Base-by-base conservation (phyloP, 768 basidiomycete species). In the Boletus rex-veris region DNA sequence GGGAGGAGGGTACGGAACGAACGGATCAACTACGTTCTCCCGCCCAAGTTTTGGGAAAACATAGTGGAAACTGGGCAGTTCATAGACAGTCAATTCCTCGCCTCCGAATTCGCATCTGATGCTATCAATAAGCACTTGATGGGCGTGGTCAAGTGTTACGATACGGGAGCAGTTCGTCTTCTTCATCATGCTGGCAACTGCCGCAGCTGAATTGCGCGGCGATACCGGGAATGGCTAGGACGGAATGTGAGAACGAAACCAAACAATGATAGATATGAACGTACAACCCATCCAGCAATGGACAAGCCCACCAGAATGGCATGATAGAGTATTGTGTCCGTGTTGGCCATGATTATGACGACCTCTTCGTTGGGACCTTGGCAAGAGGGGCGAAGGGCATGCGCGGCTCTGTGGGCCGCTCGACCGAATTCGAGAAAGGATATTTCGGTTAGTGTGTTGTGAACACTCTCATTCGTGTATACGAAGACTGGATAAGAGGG, bases 1-100 rank as follows among this genome's bases (percentile, higher is more conserved):
- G 5, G 9, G 52, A 50, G 51, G 18, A 12, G 59, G 59, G 30
- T 63, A 64, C 0, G 53, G 53, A 9, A 31, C 18, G 11, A 64
- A 64, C 0, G 41, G 43, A 24, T 66, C 58, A 11, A 43, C 26
- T 45, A 5, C 36, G 21, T 16, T 5, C 26, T 38, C 11, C 14
- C 33, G 31, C 47, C 50, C 57, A 75, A 77, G 65, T 14, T 68
- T 65, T 2, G 77, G 77, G 42, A 71, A 77, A 1, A 71, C 58
- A 7, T 67, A 42, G 0, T 33, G 18, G 5, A 77, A 45, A 3
- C 48, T 12, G 0, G 55, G 64, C 2, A 62, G 11, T 24, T 62
- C 63, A 4, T 53, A 50, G 18, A 64, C 16, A 12, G 41, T 38
- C 6, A 64, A 19, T 3, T 43, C 45, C 12, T 44, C 19, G 5